Evolutionary conservation across 352 stramenopile genomes (phyloP).

Genomic region (Nothophytophthora sp.): DNA sequence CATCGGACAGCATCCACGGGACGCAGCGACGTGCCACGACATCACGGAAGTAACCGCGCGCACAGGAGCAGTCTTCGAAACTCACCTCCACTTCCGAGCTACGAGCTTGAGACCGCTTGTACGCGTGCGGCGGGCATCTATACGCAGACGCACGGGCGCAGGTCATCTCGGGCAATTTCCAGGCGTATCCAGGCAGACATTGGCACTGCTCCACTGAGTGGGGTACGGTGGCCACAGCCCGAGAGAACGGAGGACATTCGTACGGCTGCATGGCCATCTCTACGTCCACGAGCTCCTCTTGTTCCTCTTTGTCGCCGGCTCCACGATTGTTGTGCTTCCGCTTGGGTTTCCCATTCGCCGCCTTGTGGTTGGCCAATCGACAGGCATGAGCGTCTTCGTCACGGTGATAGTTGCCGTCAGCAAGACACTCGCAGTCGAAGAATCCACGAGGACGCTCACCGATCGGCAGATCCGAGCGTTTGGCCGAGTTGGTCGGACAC

Average conservation of each 20-base stretch:
- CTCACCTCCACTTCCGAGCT: slow-evolving; percentile 33
- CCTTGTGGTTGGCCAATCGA: slow-evolving; percentile 20
- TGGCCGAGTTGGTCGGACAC: slow-evolving; percentile 62
- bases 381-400: slow-evolving; percentile 60
- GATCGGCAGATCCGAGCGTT: slow-evolving; percentile 36
- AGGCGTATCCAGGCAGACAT: slow-evolving; percentile 73
- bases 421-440: slow-evolving; percentile 72
- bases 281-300: slow-evolving; percentile 23
- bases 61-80: slow-evolving; percentile 74
- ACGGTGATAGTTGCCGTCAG: slow-evolving; percentile 41
- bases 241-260: slow-evolving; percentile 62
- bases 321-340: slow-evolving; percentile 11
- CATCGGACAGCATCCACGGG: slow-evolving; percentile 67
- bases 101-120: slow-evolving; percentile 18
- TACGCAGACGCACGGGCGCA: slow-evolving; percentile 63
- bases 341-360: slow-evolving; percentile 19
- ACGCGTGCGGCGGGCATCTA: slow-evolving; percentile 62
- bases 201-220: slow-evolving; percentile 78
- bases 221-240: slow-evolving; percentile 45
- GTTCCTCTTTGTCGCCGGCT: slow-evolving; percentile 17
- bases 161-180: slow-evolving; percentile 70
- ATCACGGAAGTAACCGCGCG: slow-evolving; percentile 72
- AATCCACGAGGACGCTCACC: slow-evolving; percentile 56
- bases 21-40: slow-evolving; percentile 48
- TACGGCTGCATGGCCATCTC: slow-evolving; percentile 29